Percentiles rank a stretch among this genome's conserved stretches.
phyloP scores from a whole-genome alignment of 2,329 filamentous ascomycete species.

The Fusarium sp. region DNA sequence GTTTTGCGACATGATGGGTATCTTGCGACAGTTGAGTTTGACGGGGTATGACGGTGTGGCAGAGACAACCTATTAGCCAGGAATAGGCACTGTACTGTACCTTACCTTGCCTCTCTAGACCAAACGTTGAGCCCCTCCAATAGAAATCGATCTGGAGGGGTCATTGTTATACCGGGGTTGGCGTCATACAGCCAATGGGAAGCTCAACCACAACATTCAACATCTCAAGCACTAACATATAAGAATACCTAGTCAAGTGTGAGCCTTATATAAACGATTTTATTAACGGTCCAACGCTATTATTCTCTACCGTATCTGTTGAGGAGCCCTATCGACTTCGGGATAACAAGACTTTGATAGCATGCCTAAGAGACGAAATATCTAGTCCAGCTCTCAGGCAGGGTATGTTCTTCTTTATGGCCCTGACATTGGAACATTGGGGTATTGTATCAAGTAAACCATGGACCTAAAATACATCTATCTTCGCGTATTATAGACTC shows the following conservation, averaged over 20 bases:
- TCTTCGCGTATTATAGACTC: not conserved
- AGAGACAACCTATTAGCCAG: conserved; percentile 37
- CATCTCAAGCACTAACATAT: not conserved
- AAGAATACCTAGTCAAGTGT: not conserved
- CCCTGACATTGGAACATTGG: not conserved
- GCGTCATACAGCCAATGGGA: conserved; percentile 37
- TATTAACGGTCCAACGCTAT: not conserved
- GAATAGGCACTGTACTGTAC: conserved; percentile 1
- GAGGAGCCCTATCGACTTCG: too few relatives aligned
- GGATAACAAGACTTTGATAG: not conserved
- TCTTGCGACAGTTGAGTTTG: conserved; percentile 35
- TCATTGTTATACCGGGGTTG: conserved; percentile 48
- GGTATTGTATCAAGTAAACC: not conserved
- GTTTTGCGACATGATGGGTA: conserved; percentile 48
- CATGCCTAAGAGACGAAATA: not conserved
- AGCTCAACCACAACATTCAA: not conserved
- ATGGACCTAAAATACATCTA: not conserved
- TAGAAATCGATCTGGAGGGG: conserved; percentile 40
- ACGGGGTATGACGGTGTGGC: conserved; percentile 40
- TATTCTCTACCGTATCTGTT: not conserved
- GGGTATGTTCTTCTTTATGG: not conserved
- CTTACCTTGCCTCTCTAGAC: conserved; percentile 1
- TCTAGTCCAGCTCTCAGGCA: not conserved
- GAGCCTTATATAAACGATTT: not conserved
- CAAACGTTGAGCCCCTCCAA: conserved; percentile 41